Evolutionary conservation across 345 rosid genomes (phyloP).

Genomic region (Brassica nigra): DNA sequence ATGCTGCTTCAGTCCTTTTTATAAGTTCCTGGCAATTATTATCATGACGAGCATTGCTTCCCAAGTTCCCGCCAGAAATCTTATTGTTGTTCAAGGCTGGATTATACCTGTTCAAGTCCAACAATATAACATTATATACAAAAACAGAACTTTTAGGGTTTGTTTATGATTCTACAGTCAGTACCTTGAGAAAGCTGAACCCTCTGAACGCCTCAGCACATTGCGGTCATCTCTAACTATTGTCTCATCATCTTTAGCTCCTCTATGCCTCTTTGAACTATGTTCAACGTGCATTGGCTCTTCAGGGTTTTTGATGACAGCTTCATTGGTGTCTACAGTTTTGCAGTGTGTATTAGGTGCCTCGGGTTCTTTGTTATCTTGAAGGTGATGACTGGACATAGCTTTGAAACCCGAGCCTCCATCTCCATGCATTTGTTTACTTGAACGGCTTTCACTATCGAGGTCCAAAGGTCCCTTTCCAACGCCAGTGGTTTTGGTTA

Average conservation of each 20-base stretch:
- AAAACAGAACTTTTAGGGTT: background rate
- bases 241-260: constrained; percentile 37
- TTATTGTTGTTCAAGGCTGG: constrained; percentile 59
- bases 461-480: constrained; percentile 38
- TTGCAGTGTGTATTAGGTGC: constrained; percentile 27
- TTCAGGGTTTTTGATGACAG: constrained; percentile 11
- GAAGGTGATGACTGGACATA: constrained; percentile 25
- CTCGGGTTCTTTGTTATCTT: constrained; percentile 33
- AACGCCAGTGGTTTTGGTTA: constrained; percentile 26
- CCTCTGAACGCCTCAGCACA: constrained; percentile 70
- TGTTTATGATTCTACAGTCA: background rate
- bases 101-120: constrained; percentile 55
- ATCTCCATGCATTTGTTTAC: constrained; percentile 40
- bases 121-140: background rate
- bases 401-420: constrained; percentile 28
- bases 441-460: constrained; percentile 36
- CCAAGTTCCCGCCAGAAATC: constrained; percentile 53
- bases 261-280: constrained; percentile 47
- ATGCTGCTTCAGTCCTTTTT: constrained; percentile 47
- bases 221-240: constrained; percentile 55
- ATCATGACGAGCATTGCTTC: constrained; percentile 54
- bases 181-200: constrained; percentile 84
- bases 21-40: constrained; percentile 46
- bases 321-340: constrained; percentile 24
- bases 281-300: constrained; percentile 28